Evolutionary conservation across 2,329 filamentous ascomycete genomes (phyloP), one percentile per base, ranked within the genome.

Genomic region (Penicillium sclerotigenum): DNA sequence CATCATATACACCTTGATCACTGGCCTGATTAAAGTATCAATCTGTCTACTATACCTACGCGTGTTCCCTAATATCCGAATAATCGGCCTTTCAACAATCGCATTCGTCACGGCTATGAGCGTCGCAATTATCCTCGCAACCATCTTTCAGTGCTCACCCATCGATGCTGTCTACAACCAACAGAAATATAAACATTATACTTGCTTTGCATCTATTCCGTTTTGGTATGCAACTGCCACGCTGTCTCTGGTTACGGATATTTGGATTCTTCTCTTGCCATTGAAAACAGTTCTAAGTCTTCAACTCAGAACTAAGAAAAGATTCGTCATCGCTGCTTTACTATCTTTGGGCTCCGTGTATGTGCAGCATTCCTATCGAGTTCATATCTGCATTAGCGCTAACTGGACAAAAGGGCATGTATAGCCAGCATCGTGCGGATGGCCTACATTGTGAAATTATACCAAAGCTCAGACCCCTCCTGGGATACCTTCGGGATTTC

Each of bases 261-360:
- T 59, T 14, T 59, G 58, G 58, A 58, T 59, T 26, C 31, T 59
- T 16, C 10, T 33, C n/a, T 24, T 59, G 11, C 58, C 58, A 28
- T 24, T 48, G n/a, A 48, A 29, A 38, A 48, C 46, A 18, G 34
- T 48, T 10, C n/a, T 28, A 16, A 34, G 46, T 10, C 34, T 48
- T 29, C 46, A 48, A 5, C n/a, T 48, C 7, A 11, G 11, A 16
- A 28, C 22, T 16, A 28, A 13, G 4, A 48, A 48, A 29, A 13
- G 20, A 38, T 10, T 48, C 9, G 5, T 38, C 24, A 9, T 38
- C 24, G 13, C 11, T 16, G n/a, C 10, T 14, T 38, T 48, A 8
- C n/a, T 48, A 38, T 48, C 46, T 20, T 20, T 48, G n/a, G 46
- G 46, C 7, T 38, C 16, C 2, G 29, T 48, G 46, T 48, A 48